phyloP scores from a whole-genome alignment of 306 rosid species.

The Mucuna pruriens region DNA sequence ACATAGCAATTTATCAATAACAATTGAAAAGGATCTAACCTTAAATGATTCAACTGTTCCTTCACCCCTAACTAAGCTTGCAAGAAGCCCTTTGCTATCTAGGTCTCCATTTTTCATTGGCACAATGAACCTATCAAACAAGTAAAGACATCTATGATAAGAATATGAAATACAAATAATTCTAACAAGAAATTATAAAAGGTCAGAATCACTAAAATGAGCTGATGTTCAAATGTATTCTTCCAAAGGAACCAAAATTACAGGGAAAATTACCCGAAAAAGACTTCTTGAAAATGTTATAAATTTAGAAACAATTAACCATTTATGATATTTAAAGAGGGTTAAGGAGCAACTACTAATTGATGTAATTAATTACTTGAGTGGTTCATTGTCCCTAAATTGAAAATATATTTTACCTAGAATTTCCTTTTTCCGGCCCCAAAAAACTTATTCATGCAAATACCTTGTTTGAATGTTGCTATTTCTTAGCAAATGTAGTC shows the following conservation, averaged over 20 bases:
- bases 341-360: slow-evolving; percentile 28
- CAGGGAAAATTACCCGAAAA: not conserved
- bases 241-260: slow-evolving; percentile 27
- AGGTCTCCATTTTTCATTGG: slow-evolving; percentile 91
- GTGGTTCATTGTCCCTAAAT: slow-evolving; percentile 5
- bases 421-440: not conserved
- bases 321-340: slow-evolving; percentile 7
- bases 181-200: slow-evolving; percentile 4
- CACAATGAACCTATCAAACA: slow-evolving; percentile 70
- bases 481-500: not conserved
- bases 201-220: slow-evolving; percentile 4
- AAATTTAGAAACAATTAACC: slow-evolving; percentile 16
- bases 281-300: slow-evolving; percentile 12
- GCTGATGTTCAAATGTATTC: slow-evolving; percentile 21
- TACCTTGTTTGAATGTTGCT: not conserved
- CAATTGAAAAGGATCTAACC: slow-evolving; percentile 54
- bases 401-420: not conserved
- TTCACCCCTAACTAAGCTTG: slow-evolving; percentile 66
- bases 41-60: slow-evolving; percentile 87
- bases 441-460: not conserved
- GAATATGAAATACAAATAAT: not conserved
- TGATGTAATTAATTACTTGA: slow-evolving; percentile 15
- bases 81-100: slow-evolving; percentile 81
- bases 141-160: slow-evolving; percentile 18
- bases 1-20: slow-evolving; percentile 18